A percentile compares a stretch with the other conserved stretches of the same genome.
phyloP scores from a whole-genome alignment of 345 rosid species.

The Boechera retrofracta region DNA sequence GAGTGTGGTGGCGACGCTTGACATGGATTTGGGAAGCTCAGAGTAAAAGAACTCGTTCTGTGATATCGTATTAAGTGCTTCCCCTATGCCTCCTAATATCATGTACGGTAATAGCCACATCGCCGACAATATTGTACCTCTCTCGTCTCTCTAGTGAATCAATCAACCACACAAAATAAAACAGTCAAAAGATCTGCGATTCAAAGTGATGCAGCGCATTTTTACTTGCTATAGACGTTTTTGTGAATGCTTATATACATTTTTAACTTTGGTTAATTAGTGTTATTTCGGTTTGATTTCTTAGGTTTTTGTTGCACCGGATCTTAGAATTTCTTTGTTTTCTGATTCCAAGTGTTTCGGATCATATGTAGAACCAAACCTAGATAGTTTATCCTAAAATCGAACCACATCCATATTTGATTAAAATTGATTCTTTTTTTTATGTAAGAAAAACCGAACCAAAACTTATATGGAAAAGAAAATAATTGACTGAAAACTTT shows the following conservation, averaged over 20 bases:
- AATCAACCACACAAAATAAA: conserved; percentile 19
- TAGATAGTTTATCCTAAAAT: too few relatives aligned
- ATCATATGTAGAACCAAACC: too few relatives aligned
- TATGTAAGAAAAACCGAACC: too few relatives aligned
- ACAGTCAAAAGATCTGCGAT: neutral
- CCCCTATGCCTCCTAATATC: conserved; percentile 49
- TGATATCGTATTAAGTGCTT: conserved; percentile 53
- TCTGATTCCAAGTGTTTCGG: too few relatives aligned
- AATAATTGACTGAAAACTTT: too few relatives aligned
- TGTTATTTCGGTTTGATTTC: too few relatives aligned
- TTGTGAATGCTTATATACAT: neutral
- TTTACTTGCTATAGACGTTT: neutral
- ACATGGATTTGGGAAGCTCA: conserved; percentile 60
- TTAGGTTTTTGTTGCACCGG: too few relatives aligned
- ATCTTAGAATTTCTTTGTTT: too few relatives aligned
- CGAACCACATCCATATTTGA: too few relatives aligned
- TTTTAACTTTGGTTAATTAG: neutral
- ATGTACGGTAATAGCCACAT: conserved; percentile 56
- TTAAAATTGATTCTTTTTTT: too few relatives aligned
- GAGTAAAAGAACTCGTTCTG: conserved; percentile 61
- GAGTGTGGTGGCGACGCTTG: conserved; percentile 55
- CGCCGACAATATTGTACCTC: conserved; percentile 49
- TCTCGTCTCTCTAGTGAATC: conserved; percentile 31
- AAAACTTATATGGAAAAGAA: too few relatives aligned
- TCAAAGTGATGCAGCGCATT: neutral